These are phyloP conservation scores for Neonectria ditissima DNA, from an alignment of 2,329 filamentous ascomycete genomes.

Conservation along the genomic window DNA sequence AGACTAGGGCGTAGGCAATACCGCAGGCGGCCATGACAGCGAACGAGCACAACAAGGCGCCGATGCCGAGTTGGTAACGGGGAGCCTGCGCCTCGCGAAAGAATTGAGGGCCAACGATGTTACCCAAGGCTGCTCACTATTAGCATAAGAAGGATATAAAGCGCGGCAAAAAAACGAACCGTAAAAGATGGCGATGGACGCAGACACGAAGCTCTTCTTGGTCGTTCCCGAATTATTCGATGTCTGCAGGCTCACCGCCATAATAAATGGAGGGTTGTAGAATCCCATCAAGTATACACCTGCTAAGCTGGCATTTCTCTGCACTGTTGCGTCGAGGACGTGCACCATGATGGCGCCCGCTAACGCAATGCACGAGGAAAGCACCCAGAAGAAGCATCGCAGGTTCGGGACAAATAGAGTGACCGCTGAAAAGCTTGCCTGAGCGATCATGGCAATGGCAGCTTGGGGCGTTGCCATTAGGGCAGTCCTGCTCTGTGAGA, in stretches of 20 bases:
- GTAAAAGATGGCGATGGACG: slow-evolving; percentile 45
- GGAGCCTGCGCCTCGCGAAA: too few species aligned
- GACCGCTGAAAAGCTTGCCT: slow-evolving; percentile 35
- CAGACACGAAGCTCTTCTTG: slow-evolving; percentile 46
- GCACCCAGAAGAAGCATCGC: slow-evolving; percentile 46
- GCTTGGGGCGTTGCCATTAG: slow-evolving; percentile 48
- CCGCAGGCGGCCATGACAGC: too few species aligned
- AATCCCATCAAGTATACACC: slow-evolving; percentile 49
- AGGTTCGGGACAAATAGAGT: slow-evolving; percentile 44
- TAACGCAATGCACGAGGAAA: slow-evolving; percentile 30
- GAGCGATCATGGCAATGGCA: slow-evolving; percentile 46
- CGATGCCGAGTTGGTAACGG: too few species aligned
- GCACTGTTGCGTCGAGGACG: slow-evolving; percentile 25
- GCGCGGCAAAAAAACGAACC: slow-evolving; percentile 11
- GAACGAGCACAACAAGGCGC: too few species aligned
- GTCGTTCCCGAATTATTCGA: slow-evolving; percentile 46
- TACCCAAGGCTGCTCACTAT: too few species aligned
- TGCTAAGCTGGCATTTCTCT: slow-evolving; percentile 41
- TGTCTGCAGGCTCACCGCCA: slow-evolving; percentile 45
- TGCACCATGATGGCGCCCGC: slow-evolving; percentile 44
- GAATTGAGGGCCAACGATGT: too few species aligned
- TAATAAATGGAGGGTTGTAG: slow-evolving; percentile 39
- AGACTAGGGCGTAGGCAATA: too few species aligned
- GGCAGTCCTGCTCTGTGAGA: slow-evolving; percentile 40
- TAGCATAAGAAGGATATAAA: too few species aligned